A percentile compares a stretch with the other conserved stretches of the same genome.
These are phyloP conservation scores for Psilocybe cyanescens DNA, from an alignment of 768 basidiomycete species.

Conservation along the genomic window DNA sequence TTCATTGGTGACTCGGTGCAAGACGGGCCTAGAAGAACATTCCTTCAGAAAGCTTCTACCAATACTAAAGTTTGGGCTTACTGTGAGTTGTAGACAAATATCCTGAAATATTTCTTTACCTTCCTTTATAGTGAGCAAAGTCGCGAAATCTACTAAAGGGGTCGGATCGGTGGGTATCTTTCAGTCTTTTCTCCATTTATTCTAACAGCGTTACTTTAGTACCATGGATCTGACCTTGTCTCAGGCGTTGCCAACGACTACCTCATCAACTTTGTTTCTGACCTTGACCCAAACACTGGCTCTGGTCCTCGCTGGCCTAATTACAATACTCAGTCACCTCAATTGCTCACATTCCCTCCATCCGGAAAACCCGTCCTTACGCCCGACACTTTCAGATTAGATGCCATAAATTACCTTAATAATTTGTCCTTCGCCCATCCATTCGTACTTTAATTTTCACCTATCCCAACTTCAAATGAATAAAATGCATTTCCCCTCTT, in stretches of 20 bases:
- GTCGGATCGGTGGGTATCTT: conserved; percentile 44
- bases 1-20: conserved; percentile 54
- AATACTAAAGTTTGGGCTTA: conserved; percentile 48
- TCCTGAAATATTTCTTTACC: conserved; percentile 7
- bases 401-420: conserved; percentile 39
- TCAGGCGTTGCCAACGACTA: conserved; percentile 44
- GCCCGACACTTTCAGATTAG: conserved; percentile 46
- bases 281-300: conserved; percentile 46
- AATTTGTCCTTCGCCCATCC: conserved; percentile 35
- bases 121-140: conserved; percentile 40
- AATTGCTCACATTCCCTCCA: conserved; percentile 44
- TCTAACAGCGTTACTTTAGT: conserved; percentile 24
- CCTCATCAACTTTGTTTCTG: conserved; percentile 45
- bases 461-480: neutral
- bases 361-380: conserved; percentile 36
- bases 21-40: conserved; percentile 53
- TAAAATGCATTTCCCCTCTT: no score
- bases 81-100: conserved; percentile 28
- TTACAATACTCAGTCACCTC: conserved; percentile 37
- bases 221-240: conserved; percentile 44
- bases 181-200: neutral
- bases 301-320: conserved; percentile 46
- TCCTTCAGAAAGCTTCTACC: conserved; percentile 42
- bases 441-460: conserved; percentile 9
- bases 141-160: conserved; percentile 38